Evolutionary conservation across 257 asterid species (phyloP), one percentile per base, ranked within the genome.

Genomic region (Plantago elongata): DNA sequence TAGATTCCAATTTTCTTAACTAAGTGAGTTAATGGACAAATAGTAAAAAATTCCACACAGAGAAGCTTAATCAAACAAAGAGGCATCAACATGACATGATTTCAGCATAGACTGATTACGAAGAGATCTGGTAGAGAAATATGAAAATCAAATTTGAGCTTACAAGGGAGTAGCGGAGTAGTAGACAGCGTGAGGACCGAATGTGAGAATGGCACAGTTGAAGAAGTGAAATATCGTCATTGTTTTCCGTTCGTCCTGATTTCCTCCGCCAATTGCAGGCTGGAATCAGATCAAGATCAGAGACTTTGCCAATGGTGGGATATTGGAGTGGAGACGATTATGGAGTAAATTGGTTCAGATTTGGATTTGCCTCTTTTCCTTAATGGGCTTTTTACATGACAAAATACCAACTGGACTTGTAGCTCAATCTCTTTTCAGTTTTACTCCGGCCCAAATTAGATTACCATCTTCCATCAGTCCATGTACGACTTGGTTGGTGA

Each of bases 161-260:
- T 75, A 89, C 99, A 93, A 64, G 60, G 99, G 99, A 42, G 99
- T 93, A 63, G 99, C 99, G 43, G 99, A 81, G 69, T 93, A 93
- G 80, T 93, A 89, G 64, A 93, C 96, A 64, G 92, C 97, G 84
- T 93, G 99, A 66, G 99, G 97, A 18, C 97, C 99, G 59, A 89
- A 93, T 11, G 99, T 93, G 9, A 93, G 84, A 69, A 93, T 83
- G 46, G 99, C 99, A 72, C 99, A 87, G 86, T 93, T 93, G 80
- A 89, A 79, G 78, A 93, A 93, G 78, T 93, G 99, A 71, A 93
- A 93, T 34, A 93, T 54, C 67, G 99, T 89, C 99, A 93, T 83
- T 70, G 49, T 68, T 75, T 11, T 45, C 44, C 27, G 42, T 54
- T 5, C 38, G 5, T 51, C 63, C 71, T 62, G 46, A 13, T 52